Conservation (phyloP, 345 rosid species). For the Aurinia saxatilis region DNA sequence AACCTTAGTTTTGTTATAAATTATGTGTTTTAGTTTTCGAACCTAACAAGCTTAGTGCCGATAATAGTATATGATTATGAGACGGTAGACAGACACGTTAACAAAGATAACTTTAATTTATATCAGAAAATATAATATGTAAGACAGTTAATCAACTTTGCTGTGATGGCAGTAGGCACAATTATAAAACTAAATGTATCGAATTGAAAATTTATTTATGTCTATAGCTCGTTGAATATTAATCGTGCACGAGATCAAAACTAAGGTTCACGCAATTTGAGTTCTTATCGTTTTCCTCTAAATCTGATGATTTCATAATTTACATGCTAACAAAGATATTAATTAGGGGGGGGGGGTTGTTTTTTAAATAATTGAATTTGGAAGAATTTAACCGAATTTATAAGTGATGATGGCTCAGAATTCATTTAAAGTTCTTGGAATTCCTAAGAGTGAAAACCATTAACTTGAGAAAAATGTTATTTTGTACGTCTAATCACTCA, state of each 20-base stretch:
- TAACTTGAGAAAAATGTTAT: too few species aligned
- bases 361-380: too few species aligned
- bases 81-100: slow-evolving; percentile 20
- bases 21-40: slow-evolving; percentile 9
- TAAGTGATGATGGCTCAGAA: too few species aligned
- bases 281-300: neutral
- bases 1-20: neutral
- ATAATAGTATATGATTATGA: neutral
- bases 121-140: neutral
- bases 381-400: too few species aligned
- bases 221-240: neutral
- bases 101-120: slow-evolving; percentile 5
- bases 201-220: neutral
- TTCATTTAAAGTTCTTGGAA: too few species aligned
- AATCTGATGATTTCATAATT: neutral
- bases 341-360: too few species aligned
- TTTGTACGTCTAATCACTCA: too few species aligned
- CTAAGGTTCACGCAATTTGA: neutral
- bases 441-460: too few species aligned
- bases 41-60: slow-evolving; percentile 14
- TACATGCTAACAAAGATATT: neutral
- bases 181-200: neutral
- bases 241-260: neutral
- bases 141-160: slow-evolving; percentile 2
- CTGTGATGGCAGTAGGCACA: slow-evolving; percentile 11